Percentiles rank a stretch among this genome's conserved stretches.
Evolutionary conservation across 176 grass and related monocot genomes (phyloP).

Genomic region (Chrysopogon serrulatus): DNA sequence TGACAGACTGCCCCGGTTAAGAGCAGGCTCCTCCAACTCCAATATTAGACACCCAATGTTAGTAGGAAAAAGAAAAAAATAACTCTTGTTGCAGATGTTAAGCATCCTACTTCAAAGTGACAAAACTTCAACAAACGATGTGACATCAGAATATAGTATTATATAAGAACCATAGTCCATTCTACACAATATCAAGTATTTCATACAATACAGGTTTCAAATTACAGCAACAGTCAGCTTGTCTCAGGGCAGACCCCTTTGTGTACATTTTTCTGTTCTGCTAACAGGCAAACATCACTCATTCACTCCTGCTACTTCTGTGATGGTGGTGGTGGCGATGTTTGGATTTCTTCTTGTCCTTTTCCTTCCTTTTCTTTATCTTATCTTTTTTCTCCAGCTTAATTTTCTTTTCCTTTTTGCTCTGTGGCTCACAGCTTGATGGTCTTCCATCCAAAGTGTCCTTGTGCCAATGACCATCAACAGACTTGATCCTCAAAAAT

Average conservation of each 20-base stretch:
- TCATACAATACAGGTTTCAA: conserved; percentile 9
- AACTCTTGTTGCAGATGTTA: not conserved
- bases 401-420: conserved; percentile 20
- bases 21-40: not conserved
- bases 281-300: not conserved
- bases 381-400: conserved; percentile 26
- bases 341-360: conserved; percentile 67
- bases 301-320: conserved; percentile 44
- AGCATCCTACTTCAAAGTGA: not conserved
- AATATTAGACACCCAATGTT: not conserved
- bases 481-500: conserved; percentile 46
- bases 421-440: conserved; percentile 18
- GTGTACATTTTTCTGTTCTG: conserved; percentile 20
- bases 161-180: not conserved
- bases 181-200: not conserved
- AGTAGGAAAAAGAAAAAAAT: not conserved
- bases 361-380: conserved; percentile 36
- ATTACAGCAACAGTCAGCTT: not conserved
- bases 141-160: not conserved
- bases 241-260: not conserved
- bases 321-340: conserved; percentile 42
- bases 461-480: conserved; percentile 16
- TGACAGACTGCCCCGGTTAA: not conserved
- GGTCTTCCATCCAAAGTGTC: not conserved
- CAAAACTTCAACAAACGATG: not conserved